Evolutionary conservation across 345 rosid genomes (phyloP).

Genomic region (Melastoma malabathricum): DNA sequence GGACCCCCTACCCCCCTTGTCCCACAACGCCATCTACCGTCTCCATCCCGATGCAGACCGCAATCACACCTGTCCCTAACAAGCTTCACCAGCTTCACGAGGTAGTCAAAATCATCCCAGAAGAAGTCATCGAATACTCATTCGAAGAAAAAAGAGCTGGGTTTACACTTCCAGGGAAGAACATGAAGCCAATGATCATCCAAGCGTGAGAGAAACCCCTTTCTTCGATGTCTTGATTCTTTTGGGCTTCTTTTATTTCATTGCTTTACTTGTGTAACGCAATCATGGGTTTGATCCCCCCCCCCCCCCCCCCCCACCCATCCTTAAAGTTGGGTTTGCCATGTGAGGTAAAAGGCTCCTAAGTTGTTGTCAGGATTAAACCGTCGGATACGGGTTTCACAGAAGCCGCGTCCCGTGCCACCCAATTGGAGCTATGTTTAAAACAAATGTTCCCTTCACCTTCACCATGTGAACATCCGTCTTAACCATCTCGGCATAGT

Average conservation of each 20-base stretch:
- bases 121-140: constrained; percentile 53
- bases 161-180: constrained; percentile 32
- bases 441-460: no score
- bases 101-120: constrained; percentile 20
- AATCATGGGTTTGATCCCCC: no score
- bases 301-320: no score
- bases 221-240: neutral
- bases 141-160: constrained; percentile 89
- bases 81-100: constrained; percentile 14
- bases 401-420: no score
- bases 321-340: neutral
- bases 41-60: constrained; percentile 69
- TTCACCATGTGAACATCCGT: constrained; percentile 69
- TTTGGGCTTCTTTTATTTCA: neutral
- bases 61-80: constrained; percentile 43
- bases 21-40: constrained; percentile 60
- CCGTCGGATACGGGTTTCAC: no score
- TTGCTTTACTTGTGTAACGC: constrained; percentile 5
- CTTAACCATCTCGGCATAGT: constrained; percentile 87
- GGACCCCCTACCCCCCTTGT: constrained; percentile 46
- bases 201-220: constrained; percentile 23
- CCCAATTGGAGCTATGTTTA: no score
- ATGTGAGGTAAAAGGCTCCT: neutral
- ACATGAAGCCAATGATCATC: constrained; percentile 21
- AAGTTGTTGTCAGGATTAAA: no score